phyloP scores from a whole-genome alignment of 495 filamentous ascomycete species.

The Elasticomyces elasticus region DNA sequence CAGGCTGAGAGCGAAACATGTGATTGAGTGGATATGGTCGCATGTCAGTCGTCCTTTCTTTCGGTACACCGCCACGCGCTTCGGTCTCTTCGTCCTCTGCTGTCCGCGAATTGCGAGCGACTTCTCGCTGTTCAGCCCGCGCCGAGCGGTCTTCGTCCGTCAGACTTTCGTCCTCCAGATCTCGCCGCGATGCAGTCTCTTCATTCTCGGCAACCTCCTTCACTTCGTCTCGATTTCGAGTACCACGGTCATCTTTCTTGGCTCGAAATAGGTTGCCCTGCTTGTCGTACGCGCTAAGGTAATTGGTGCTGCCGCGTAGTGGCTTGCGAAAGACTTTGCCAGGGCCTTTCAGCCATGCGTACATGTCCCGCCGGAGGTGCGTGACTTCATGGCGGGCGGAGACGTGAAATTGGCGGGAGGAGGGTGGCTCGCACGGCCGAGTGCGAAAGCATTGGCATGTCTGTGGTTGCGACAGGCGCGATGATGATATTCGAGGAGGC shows the following conservation, averaged over 20 bases:
- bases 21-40: constrained; percentile 67
- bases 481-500: constrained; percentile 17
- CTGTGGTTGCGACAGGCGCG: constrained; percentile 2
- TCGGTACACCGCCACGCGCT: constrained; percentile 28
- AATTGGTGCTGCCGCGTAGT: constrained; percentile 52
- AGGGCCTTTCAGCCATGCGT: constrained; percentile 53
- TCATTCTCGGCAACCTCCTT: constrained; percentile 13
- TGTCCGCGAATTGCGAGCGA: constrained; percentile 9
- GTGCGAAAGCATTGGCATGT: constrained; percentile 17
- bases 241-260: constrained; percentile 1
- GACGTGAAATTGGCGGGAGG: constrained; percentile 10
- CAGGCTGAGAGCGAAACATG: constrained; percentile 58
- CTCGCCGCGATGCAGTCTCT: constrained; percentile 15
- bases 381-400: constrained; percentile 12
- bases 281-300: constrained; percentile 45
- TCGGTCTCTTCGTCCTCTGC: constrained; percentile 18
- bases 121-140: constrained; percentile 1
- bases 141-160: constrained; percentile 7
- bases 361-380: constrained; percentile 40
- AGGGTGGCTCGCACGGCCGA: background rate
- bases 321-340: constrained; percentile 49
- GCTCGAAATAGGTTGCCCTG: constrained; percentile 34
- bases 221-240: constrained; percentile 1
- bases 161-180: constrained; percentile 18
- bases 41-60: constrained; percentile 33